Base-by-base conservation (phyloP, 768 basidiomycete genomes). In the Termitomyces sp. region DNA sequence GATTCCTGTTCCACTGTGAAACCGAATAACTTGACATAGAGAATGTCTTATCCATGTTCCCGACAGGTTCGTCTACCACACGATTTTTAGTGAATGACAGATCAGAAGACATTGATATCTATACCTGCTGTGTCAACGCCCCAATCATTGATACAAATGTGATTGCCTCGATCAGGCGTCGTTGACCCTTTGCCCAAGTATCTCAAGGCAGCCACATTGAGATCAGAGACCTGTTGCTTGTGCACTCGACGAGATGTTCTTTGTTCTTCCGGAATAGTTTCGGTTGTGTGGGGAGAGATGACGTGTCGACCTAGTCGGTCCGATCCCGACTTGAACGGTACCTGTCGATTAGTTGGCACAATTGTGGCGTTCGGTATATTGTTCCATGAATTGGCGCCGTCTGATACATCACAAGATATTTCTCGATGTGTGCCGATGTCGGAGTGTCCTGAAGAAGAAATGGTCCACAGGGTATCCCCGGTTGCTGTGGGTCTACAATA, bases 151-250 rank as follows among this genome's bases (percentile, higher is more conserved):
- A 35, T 42, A 41, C 42, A 54, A 50, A 40, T 25, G 43, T 50
- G 40, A 29, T 47, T 38, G 13, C 32, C 52, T 15, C 42, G 47
- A 39, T 60, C 47, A 38, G 40, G 20, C 38, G 18, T 41, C 29
- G 39, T 15, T 22, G 16, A 39, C 29, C 39, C 52, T 31, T 54
- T 49, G 16, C 48, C 52, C 16, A 61, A 20, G 44, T 61, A 53
- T 42, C 56, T 53, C 38, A 57, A 55, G 40, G 62, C 31, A 16
- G 55, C 50, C 3, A 27, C 43, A 48, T 50, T 53, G 39, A 58
- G 50, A 27, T 52, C 59, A 35, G 50, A 52, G n/a, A 56, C 54
- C 33, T 56, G 56, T 56, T 56, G 53, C n/a, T 49, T 47, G 31
- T 53, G 54, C 15, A 36, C 53, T 40, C 39, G 53, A 32, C 35